Conservation (phyloP, 1,139 yeast genomes). For the Entelexis paramagnoliae region DNA sequence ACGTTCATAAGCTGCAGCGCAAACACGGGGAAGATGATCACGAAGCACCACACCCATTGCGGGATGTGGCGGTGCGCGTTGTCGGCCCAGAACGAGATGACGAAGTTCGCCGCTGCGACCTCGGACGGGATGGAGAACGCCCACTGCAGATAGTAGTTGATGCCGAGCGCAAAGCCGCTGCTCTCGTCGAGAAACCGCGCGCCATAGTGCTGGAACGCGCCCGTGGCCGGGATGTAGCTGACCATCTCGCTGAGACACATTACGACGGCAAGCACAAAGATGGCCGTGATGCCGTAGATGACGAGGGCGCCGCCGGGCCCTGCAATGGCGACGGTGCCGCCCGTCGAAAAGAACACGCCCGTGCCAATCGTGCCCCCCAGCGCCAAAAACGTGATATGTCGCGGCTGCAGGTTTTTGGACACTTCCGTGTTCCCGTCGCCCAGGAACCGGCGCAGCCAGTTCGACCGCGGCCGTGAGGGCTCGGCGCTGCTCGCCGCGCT, state of each 20-base stretch:
- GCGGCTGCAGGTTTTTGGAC: constrained; percentile 6
- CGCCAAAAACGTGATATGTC: constrained; percentile 7
- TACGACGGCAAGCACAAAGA: constrained; percentile 50
- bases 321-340: constrained; percentile 47
- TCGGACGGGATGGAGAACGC: constrained; percentile 47
- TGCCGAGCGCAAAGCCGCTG: constrained; percentile 50
- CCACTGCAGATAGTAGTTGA: constrained; percentile 46
- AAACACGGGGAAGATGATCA: constrained; percentile 35
- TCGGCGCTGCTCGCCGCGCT: background rate
- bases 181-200: constrained; percentile 48
- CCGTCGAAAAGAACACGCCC: constrained; percentile 57
- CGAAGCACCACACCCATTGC: constrained; percentile 32
- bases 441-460: constrained; percentile 5
- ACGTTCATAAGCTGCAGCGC: constrained; percentile 36
- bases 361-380: constrained; percentile 41
- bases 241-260: constrained; percentile 56
- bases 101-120: constrained; percentile 47
- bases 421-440: constrained; percentile 10
- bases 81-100: constrained; percentile 44
- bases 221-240: constrained; percentile 50
- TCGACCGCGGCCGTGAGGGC: background rate
- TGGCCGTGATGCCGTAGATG: constrained; percentile 48
- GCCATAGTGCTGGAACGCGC: constrained; percentile 52
- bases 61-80: constrained; percentile 30
- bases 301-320: constrained; percentile 57